Conservation (phyloP, 2,329 filamentous ascomycete species). For the Botrytis aclada region DNA sequence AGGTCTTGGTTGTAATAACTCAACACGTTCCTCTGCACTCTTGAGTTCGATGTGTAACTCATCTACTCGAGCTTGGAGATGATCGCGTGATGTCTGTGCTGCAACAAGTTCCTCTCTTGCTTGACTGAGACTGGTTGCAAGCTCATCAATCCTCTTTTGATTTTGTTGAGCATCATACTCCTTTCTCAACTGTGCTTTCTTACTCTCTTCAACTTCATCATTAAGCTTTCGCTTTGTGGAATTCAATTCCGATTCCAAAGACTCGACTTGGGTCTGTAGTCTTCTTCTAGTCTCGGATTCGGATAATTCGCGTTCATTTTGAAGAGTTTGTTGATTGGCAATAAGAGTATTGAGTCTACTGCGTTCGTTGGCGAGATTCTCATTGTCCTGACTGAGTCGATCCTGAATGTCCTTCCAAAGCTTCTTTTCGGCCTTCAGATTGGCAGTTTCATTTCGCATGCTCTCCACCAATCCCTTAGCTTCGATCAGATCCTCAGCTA, state of each 20-base stretch:
- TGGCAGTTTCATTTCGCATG: slow-evolving; percentile 84
- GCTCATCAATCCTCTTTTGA: slow-evolving; percentile 89
- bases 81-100: slow-evolving; percentile 82
- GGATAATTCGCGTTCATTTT: slow-evolving; percentile 85
- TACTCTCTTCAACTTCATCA: slow-evolving; percentile 78
- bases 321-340: slow-evolving; percentile 78
- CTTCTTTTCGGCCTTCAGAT: slow-evolving; percentile 91
- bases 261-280: slow-evolving; percentile 73
- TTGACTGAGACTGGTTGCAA: slow-evolving; percentile 74
- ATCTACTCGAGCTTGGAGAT: slow-evolving; percentile 83
- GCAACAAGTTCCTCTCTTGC: slow-evolving; percentile 83
- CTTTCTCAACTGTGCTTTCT: slow-evolving; percentile 77
- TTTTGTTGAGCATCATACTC: slow-evolving; percentile 87
- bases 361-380: slow-evolving; percentile 78
- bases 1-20: slow-evolving; percentile 76
- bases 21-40: slow-evolving; percentile 82
- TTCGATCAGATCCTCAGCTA: slow-evolving; percentile 89
- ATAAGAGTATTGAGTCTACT: slow-evolving; percentile 79
- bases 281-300: slow-evolving; percentile 80
- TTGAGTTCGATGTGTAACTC: slow-evolving; percentile 85
- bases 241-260: slow-evolving; percentile 73
- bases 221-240: slow-evolving; percentile 78
- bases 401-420: slow-evolving; percentile 93
- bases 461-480: slow-evolving; percentile 78
- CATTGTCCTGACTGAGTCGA: slow-evolving; percentile 83